Evolutionary conservation across 129 eudicot species (phyloP), one percentile per base, ranked within the genome.

Genomic region (Gnaphalium uliginosum): DNA sequence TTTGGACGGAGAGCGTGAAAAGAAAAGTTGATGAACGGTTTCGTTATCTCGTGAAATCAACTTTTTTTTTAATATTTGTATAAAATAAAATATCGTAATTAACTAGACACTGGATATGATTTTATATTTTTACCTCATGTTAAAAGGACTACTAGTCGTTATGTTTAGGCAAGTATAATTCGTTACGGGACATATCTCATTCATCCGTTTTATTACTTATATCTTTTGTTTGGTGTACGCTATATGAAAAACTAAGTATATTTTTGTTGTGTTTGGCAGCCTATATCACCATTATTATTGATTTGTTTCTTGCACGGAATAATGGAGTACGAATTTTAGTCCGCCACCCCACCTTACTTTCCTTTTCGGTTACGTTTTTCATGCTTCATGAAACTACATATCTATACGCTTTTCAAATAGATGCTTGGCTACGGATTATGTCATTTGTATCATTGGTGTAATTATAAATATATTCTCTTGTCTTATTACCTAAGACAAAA

Each of bases 251-350:
- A 48, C 21, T n/a, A 29, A 72, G 50, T 51, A 54, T 29, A 37
- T 26, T 2, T 21, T n/a, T 1, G 14, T 21, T 56, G 11, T 33
- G 61, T 18, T 50, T 58, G 33, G 68, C 10, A 23, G 29, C 48
- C n/a, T n/a, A 41, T 37, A 46, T 5, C 60, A 41, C 22, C 61
- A 69, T 35, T 65, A 46, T 46, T 48, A 65, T 76, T 65, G 30
- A n/a, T 54, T 9, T 48, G 22, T 66, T 76, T 50, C 80, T 76
- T 76, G 80, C 80, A 76, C 73, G 80, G 10, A 48, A 75, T 63
- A 21, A 15, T n/a, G n/a, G n/a, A n/a, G n/a, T 27, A 27, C 13
- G 48, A 30, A 30, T 65, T 11, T 24, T 33, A 23, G 61, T 62
- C 46, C 41, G 27, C 25, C 5, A 2, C 21, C 65, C 53, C 24